Evolutionary conservation across 805 yeast genomes (phyloP).

Genomic region (Metschnikowia picachoensis): DNA sequence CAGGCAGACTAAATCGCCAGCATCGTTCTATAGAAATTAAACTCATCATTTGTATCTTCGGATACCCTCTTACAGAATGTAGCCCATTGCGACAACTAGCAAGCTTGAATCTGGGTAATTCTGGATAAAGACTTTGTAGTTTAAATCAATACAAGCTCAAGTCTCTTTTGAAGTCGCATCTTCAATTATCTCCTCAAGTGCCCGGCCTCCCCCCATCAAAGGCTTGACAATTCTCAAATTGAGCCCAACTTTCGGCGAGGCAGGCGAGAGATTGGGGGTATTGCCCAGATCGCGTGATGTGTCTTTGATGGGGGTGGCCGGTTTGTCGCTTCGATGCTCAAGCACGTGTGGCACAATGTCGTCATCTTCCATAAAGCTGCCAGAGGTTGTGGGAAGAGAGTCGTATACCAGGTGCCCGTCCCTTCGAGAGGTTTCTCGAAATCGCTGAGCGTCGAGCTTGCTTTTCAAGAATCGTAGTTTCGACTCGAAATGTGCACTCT

Average conservation of each 20-base stretch:
- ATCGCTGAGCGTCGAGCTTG: conserved; percentile 16
- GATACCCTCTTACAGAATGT: too few relatives aligned
- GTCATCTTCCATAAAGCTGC: conserved; percentile 5
- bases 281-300: background rate
- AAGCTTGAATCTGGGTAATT: too few relatives aligned
- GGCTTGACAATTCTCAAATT: conserved; percentile 62
- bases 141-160: too few relatives aligned
- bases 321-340: background rate
- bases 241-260: conserved; percentile 43
- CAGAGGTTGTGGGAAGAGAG: conserved; percentile 5
- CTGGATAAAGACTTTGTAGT: too few relatives aligned
- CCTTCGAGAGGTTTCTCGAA: conserved; percentile 12
- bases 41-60: too few relatives aligned
- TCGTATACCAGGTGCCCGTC: conserved; percentile 7
- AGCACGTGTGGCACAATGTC: background rate
- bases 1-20: too few relatives aligned
- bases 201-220: conserved; percentile 45
- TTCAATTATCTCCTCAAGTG: background rate
- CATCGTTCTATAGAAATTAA: too few relatives aligned
- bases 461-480: conserved; percentile 26
- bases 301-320: background rate
- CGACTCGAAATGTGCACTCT: conserved; percentile 47
- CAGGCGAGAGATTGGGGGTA: conserved; percentile 12
- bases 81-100: too few relatives aligned
- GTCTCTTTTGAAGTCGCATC: too few relatives aligned